Evolutionary conservation across 345 rosid genomes (phyloP).

Genomic region (Syzygium oleosum): DNA sequence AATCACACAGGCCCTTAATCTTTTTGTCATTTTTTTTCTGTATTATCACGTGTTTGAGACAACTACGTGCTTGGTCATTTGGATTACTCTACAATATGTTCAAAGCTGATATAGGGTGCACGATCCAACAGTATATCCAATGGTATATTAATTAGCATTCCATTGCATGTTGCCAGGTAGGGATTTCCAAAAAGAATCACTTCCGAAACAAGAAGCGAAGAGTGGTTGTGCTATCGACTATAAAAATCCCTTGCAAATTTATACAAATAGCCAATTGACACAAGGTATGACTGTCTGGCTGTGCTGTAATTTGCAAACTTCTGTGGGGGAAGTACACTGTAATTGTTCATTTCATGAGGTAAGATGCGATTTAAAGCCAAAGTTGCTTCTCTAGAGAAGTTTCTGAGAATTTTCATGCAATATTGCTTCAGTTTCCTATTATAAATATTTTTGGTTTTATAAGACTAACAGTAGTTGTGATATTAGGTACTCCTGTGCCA

Average conservation of each 20-base stretch:
- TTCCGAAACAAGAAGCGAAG: background rate
- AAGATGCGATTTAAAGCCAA: background rate
- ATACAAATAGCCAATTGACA: slow-evolving; percentile 2
- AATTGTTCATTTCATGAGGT: background rate
- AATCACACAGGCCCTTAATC: background rate
- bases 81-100: background rate
- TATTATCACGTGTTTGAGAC: background rate
- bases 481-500: slow-evolving; percentile 1
- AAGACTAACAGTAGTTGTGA: background rate
- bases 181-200: slow-evolving; percentile 7
- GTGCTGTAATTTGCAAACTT: background rate
- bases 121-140: background rate
- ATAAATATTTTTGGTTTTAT: background rate
- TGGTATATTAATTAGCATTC: background rate
- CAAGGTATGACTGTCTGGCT: slow-evolving; percentile 8
- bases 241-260: slow-evolving; percentile 9
- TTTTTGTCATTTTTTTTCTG: background rate
- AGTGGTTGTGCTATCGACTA: background rate
- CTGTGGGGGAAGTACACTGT: background rate
- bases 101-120: background rate
- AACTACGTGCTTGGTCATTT: background rate
- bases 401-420: background rate
- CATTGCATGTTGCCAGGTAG: slow-evolving; percentile 8
- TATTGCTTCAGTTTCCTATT: background rate
- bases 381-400: background rate